Base-by-base conservation (phyloP, 805 yeast genomes). In the Cyberlindnera maritima region DNA sequence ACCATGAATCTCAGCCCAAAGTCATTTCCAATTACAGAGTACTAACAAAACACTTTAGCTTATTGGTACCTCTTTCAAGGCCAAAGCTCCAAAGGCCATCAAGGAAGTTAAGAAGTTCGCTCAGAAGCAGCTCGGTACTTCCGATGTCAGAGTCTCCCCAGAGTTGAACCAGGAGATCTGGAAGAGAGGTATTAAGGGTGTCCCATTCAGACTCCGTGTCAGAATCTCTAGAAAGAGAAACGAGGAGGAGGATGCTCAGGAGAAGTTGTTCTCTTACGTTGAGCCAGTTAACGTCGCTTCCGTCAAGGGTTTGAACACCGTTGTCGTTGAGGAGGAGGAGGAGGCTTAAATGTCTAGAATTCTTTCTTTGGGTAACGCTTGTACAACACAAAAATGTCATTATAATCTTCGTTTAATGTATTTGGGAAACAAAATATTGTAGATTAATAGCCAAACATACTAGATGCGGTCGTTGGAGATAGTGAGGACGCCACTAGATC, bases 151-250 rank as follows among this genome's bases (percentile, higher is more conserved):
- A 83, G 79, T 94, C 69, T 98, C 94, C 79, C 98, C 99, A 72
- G 88, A 84, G 78, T 82, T 94, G 77, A 94, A 94, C 88, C 94
- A 91, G 77, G 95, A 85, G 71, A 82, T 94, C 80, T 94, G 99
- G 99, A 86, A 88, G 78, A 91, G 96, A 82, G 99, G 99, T 83
- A 85, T 94, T 80, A 90, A 91, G 83, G 97, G 97, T 81, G 96
- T 89, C 70, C 96, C 96, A 74, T 80, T 79, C 89, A 91, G 97
- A 85, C 74, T 94, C 77, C 91, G 99, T 83, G 83, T 94, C 74
- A 91, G 97, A 82, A 91, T 94, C 79, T 90, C 98, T 59, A 87
- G 96, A 85, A 94, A 86, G 91, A 89, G 98, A 83, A 94, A 94
- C 83, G 97, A 94, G 77, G 99, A 94, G 82, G 99, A 94, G 83